Evolutionary conservation across 2,329 filamentous ascomycete species (phyloP).

Genomic region (Drechslerella coelobrocha): DNA sequence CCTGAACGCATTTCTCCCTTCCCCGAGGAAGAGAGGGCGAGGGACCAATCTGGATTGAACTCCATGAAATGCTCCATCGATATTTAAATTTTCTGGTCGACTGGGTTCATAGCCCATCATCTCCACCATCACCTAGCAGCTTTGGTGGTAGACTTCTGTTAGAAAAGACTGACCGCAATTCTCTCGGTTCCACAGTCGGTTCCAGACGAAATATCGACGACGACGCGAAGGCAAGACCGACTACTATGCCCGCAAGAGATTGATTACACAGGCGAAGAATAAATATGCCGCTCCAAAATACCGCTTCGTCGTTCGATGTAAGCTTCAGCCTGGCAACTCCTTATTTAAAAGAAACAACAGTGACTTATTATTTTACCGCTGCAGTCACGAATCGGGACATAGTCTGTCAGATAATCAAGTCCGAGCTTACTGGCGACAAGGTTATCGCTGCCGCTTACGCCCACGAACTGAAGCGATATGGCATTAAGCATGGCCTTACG

Average conservation of each 20-base stretch:
- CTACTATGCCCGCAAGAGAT: slow-evolving; percentile 99
- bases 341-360: not conserved
- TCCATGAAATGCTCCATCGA: slow-evolving; percentile 3
- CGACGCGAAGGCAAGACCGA: slow-evolving; percentile 97
- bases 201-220: slow-evolving; percentile 99
- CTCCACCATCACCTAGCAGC: not conserved
- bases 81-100: slow-evolving; percentile 9
- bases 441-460: slow-evolving; percentile 90
- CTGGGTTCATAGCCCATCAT: not conserved
- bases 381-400: slow-evolving; percentile 66
- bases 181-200: slow-evolving; percentile 71
- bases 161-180: slow-evolving; percentile 53
- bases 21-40: slow-evolving; percentile 49
- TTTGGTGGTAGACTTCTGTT: slow-evolving; percentile 11
- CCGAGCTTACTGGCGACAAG: slow-evolving; percentile 98
- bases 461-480: slow-evolving; percentile 97
- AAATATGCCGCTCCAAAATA: slow-evolving; percentile 99
- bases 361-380: too few relatives aligned
- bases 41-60: slow-evolving; percentile 29
- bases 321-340: not conserved
- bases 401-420: slow-evolving; percentile 94
- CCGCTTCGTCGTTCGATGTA: slow-evolving; percentile 91
- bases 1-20: slow-evolving; percentile 33
- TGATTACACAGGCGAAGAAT: slow-evolving; percentile 99
- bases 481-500: slow-evolving; percentile 97